Conservation (phyloP, 208 protist genomes). For the Histomonas meleagridis region DNA sequence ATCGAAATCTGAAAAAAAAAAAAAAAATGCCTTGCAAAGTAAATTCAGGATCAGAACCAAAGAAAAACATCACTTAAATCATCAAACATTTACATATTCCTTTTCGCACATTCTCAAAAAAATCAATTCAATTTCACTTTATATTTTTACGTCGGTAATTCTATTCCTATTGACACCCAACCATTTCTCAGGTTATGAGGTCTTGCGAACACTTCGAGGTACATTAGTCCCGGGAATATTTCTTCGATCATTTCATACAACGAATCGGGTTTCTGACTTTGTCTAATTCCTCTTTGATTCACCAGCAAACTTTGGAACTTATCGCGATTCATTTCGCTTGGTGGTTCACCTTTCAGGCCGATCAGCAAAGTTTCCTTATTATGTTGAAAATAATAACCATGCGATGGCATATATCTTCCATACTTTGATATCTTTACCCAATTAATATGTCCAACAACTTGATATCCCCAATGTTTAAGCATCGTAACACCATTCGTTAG, state of each 20-base stretch:
- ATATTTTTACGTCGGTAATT: slow-evolving; percentile 27
- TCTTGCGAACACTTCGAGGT: slow-evolving; percentile 18
- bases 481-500: neutral
- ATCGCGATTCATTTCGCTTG: neutral
- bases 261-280: slow-evolving; percentile 11
- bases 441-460: neutral
- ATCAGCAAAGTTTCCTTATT: slow-evolving; percentile 27
- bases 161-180: slow-evolving; percentile 33
- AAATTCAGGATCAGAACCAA: no score
- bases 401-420: neutral
- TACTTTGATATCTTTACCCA: slow-evolving; percentile 19
- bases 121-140: no score
- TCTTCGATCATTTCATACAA: slow-evolving; percentile 15
- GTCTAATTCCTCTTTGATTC: neutral
- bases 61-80: no score
- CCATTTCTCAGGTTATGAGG: slow-evolving; percentile 3
- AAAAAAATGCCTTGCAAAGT: no score
- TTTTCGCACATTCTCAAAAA: no score
- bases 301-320: neutral
- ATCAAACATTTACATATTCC: no score
- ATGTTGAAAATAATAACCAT: slow-evolving; percentile 37
- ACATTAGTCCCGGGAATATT: neutral
- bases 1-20: no score
- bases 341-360: neutral
- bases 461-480: slow-evolving; percentile 22